Evolutionary conservation across 306 rosid genomes (phyloP).

Genomic region (Senna tora): DNA sequence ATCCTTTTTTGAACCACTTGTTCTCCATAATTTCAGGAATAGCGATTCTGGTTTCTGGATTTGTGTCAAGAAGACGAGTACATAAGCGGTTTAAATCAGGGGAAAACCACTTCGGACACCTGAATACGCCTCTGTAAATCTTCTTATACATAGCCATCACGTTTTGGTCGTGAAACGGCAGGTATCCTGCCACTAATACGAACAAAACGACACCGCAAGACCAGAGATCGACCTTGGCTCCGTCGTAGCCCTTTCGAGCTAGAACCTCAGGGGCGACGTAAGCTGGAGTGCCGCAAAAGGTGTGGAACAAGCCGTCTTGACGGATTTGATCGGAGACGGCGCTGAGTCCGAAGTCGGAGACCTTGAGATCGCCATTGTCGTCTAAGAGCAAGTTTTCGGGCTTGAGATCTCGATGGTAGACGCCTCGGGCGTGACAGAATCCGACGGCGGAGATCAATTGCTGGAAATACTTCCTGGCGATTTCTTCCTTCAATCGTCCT

Average conservation of each 20-base stretch:
- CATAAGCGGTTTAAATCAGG: slow-evolving; percentile 38
- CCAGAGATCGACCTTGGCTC: slow-evolving; percentile 63
- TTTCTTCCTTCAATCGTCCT: slow-evolving; percentile 53
- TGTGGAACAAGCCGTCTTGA: slow-evolving; percentile 65
- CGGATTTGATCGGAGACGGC: slow-evolving; percentile 61
- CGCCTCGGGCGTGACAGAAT: slow-evolving; percentile 65
- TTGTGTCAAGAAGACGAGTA: slow-evolving; percentile 48
- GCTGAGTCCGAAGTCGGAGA: slow-evolving; percentile 64
- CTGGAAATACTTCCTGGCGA: slow-evolving; percentile 60
- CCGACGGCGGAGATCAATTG: slow-evolving; percentile 58
- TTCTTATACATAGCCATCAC: slow-evolving; percentile 58
- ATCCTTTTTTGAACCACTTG: slow-evolving; percentile 55
- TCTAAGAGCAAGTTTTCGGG: slow-evolving; percentile 64
- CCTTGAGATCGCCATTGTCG: slow-evolving; percentile 61
- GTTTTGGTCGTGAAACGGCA: slow-evolving; percentile 51
- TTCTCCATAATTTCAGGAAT: slow-evolving; percentile 56
- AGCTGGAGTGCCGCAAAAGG: slow-evolving; percentile 72
- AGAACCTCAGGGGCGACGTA: slow-evolving; percentile 71
- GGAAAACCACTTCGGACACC: slow-evolving; percentile 64
- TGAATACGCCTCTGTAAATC: slow-evolving; percentile 55
- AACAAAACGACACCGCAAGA: slow-evolving; percentile 61
- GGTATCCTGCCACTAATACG: slow-evolving; percentile 58
- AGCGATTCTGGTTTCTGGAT: slow-evolving; percentile 52
- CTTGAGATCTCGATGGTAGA: slow-evolving; percentile 60
- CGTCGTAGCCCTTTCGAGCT: slow-evolving; percentile 53